Evolutionary conservation across 192 early-diverging fungal species (phyloP).

Genomic region (Linnemannia hyalina): DNA sequence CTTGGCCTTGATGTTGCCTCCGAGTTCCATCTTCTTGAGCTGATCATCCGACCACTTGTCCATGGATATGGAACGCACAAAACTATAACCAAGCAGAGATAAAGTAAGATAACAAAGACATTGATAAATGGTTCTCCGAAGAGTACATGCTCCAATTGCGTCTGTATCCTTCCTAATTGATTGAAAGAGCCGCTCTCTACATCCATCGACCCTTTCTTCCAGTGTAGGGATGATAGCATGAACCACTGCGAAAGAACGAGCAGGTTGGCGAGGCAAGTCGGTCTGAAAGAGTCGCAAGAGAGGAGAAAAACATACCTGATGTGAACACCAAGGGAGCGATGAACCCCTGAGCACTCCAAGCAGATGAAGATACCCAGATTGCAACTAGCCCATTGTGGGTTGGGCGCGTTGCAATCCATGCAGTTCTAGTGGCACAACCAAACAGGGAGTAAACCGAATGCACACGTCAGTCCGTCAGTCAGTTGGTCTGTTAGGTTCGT

Average conservation of each 20-base stretch:
- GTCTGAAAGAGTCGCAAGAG: neutral
- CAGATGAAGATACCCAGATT: slow-evolving; percentile 97
- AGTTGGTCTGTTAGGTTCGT: neutral
- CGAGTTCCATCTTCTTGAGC: slow-evolving; percentile 92
- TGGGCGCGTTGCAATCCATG: slow-evolving; percentile 91
- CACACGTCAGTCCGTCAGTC: neutral
- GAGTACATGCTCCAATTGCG: neutral
- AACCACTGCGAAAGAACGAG: neutral
- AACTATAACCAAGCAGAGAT: slow-evolving; percentile 62
- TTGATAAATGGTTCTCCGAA: slow-evolving; percentile 2
- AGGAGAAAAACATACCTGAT: slow-evolving; percentile 62
- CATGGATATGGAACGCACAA: slow-evolving; percentile 99
- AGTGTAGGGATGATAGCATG: neutral
- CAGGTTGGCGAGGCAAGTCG: neutral
- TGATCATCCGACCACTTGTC: slow-evolving; percentile 98
- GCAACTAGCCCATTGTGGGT: slow-evolving; percentile 92
- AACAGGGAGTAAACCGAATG: neutral
- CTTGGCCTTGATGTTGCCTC: slow-evolving; percentile 89
- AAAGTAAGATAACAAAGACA: neutral
- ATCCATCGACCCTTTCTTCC: neutral
- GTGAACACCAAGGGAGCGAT: slow-evolving; percentile 86
- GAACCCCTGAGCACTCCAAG: slow-evolving; percentile 92
- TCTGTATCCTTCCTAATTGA: neutral
- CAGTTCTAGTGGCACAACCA: slow-evolving; percentile 67
- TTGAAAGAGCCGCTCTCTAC: neutral